Percentiles rank a stretch among this genome's conserved stretches.
Evolutionary conservation across 805 yeast species (phyloP).

Genomic region (Metschnikowia kunwiensis): DNA sequence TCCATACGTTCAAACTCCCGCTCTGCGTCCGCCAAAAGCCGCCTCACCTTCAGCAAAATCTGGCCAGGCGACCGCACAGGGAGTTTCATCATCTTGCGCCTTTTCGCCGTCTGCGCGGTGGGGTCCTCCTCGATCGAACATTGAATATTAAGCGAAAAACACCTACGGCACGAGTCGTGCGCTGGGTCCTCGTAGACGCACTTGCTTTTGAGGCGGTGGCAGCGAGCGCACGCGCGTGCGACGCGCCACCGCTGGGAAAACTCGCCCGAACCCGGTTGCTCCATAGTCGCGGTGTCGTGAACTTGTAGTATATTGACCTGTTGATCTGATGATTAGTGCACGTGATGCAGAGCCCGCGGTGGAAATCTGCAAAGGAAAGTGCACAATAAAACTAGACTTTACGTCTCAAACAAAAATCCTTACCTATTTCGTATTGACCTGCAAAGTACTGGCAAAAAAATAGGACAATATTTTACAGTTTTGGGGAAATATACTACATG

Average conservation of each 20-base stretch:
- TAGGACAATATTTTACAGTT: too few relatives aligned
- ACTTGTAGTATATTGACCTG: too few relatives aligned
- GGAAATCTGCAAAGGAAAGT: too few relatives aligned
- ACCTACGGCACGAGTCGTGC: conserved; percentile 43
- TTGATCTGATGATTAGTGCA: too few relatives aligned
- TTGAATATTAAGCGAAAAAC: conserved; percentile 40
- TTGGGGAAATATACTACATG: too few relatives aligned
- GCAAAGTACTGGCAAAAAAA: too few relatives aligned
- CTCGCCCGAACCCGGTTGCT: too few relatives aligned
- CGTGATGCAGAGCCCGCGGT: too few relatives aligned
- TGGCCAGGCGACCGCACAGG: conserved; percentile 6
- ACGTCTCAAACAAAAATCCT: too few relatives aligned
- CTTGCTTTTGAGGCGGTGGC: conserved; percentile 51
- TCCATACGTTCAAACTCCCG: conserved; percentile 7
- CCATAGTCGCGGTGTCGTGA: too few relatives aligned
- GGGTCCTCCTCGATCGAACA: conserved; percentile 54
- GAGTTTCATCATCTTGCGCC: conserved; percentile 3
- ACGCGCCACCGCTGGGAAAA: conserved; percentile 47
- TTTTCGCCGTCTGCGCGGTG: conserved; percentile 34
- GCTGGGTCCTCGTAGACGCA: conserved; percentile 50
- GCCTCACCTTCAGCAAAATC: conserved; percentile 4
- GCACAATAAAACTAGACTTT: too few relatives aligned
- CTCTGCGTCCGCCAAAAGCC: conserved; percentile 11
- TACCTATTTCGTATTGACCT: too few relatives aligned
- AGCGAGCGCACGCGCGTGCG: conserved; percentile 52